Evolutionary conservation across 352 stramenopile species (phyloP).

Genomic region (Phytophthora crassamura): DNA sequence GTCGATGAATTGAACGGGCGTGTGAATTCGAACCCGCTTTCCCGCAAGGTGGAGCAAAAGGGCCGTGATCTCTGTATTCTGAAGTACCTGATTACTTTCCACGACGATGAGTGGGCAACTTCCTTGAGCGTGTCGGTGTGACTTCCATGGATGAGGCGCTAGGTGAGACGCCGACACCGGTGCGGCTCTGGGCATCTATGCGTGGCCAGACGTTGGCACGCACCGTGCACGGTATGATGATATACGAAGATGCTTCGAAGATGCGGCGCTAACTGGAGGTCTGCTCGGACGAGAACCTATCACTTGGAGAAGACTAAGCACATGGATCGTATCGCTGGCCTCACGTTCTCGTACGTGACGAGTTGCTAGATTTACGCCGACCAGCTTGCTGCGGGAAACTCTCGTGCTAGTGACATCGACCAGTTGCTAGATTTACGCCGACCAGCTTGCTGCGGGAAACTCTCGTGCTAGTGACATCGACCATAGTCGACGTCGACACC

Average conservation of each 20-base stretch:
- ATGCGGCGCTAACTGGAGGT: slow-evolving; percentile 91
- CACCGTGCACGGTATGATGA: slow-evolving; percentile 92
- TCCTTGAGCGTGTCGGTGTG: slow-evolving; percentile 82
- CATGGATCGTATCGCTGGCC: slow-evolving; percentile 85
- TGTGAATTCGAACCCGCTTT: slow-evolving; percentile 84
- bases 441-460: too few relatives aligned
- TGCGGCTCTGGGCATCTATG: slow-evolving; percentile 88
- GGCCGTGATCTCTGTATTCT: slow-evolving; percentile 87
- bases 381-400: slow-evolving; percentile 73
- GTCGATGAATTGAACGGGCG: too few relatives aligned
- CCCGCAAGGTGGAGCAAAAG: slow-evolving; percentile 87
- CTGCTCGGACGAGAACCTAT: slow-evolving; percentile 82
- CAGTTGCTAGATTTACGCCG: too few relatives aligned
- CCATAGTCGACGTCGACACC: slow-evolving; percentile 88
- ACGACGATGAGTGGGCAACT: slow-evolving; percentile 90
- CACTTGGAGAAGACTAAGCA: slow-evolving; percentile 90
- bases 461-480: too few relatives aligned
- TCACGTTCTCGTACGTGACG: slow-evolving; percentile 91
- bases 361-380: slow-evolving; percentile 92
- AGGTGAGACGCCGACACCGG: slow-evolving; percentile 81
- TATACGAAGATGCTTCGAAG: slow-evolving; percentile 91
- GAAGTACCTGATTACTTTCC: slow-evolving; percentile 90
- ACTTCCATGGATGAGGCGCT: slow-evolving; percentile 82
- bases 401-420: slow-evolving; percentile 95
- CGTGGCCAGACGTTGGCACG: slow-evolving; percentile 85